Evolutionary conservation across 345 rosid genomes (phyloP).

Genomic region (Iberis pinnata): DNA sequence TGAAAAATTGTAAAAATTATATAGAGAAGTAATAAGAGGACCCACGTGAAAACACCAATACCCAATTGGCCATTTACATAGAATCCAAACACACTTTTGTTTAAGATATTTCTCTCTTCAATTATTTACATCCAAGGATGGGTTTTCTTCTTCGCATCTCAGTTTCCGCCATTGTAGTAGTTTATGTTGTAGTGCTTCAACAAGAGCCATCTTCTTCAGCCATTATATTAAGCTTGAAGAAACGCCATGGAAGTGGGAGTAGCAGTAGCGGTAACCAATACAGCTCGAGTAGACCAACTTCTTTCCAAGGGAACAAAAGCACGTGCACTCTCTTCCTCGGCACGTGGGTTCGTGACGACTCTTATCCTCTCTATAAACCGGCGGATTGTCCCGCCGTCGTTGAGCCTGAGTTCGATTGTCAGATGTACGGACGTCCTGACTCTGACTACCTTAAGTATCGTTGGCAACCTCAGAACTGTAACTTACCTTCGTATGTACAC

Average conservation of each 20-base stretch:
- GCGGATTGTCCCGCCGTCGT: conserved; percentile 55
- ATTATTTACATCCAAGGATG: conserved; percentile 29
- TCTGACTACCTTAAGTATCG: conserved; percentile 74
- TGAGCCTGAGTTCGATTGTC: conserved; percentile 73
- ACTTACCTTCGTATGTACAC: conserved; percentile 61
- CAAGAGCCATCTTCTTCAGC: conserved; percentile 44
- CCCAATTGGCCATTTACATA: conserved; percentile 6
- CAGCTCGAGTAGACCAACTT: conserved; percentile 42
- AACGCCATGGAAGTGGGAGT: conserved; percentile 47
- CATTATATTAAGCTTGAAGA: conserved; percentile 48
- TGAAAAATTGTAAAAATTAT: conserved; percentile 9
- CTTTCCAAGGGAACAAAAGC: conserved; percentile 51
- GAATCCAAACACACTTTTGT: conserved; percentile 8
- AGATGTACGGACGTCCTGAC: conserved; percentile 82
- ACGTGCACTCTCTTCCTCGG: conserved; percentile 41
- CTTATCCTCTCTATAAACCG: conserved; percentile 68
- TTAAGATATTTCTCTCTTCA: conserved; percentile 19
- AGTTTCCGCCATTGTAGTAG: conserved; percentile 27
- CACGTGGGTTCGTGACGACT: conserved; percentile 71
- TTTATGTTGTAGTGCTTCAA: conserved; percentile 25
- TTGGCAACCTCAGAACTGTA: conserved; percentile 82
- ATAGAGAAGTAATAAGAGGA: conserved; percentile 19
- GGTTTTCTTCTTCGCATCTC: conserved; percentile 16
- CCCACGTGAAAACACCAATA: conserved; percentile 33
- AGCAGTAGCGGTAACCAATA: conserved; percentile 29